phyloP scores from a whole-genome alignment of 352 stramenopile genomes.

The Phytopythium ostracodes region DNA sequence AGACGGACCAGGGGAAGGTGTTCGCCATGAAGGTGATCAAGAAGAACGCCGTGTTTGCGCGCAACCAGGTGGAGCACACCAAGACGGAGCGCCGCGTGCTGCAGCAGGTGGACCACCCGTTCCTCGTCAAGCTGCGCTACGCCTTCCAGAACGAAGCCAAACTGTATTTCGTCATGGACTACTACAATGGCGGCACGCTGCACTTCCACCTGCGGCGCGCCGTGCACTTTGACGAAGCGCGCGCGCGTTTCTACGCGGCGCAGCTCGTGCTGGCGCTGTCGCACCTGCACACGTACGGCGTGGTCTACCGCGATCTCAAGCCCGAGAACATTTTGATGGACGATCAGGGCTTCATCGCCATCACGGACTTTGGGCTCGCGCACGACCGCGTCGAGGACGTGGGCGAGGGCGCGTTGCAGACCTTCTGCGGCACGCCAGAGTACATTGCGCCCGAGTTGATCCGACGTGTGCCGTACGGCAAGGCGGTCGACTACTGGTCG shows the following conservation, averaged over 20 bases:
- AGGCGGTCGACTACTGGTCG: conserved; percentile 87
- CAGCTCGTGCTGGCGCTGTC: conserved; percentile 79
- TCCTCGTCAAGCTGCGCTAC: conserved; percentile 84
- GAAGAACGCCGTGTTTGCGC: conserved; percentile 83
- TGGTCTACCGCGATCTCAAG: conserved; percentile 95
- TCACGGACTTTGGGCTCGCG: conserved; percentile 89
- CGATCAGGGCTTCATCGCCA: conserved; percentile 75
- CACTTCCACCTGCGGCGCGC: conserved; percentile 77
- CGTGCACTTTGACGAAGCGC: conserved; percentile 62
- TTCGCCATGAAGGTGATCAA: conserved; percentile 94
- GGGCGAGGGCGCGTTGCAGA: conserved; percentile 73
- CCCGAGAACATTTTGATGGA: conserved; percentile 93
- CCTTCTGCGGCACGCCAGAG: conserved; percentile 81
- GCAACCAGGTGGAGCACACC: conserved; percentile 90
- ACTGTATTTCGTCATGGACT: conserved; percentile 90
- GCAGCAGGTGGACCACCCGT: conserved; percentile 81
- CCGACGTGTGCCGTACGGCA: conserved; percentile 63
- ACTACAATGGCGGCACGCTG: conserved; percentile 83
- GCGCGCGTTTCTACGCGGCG: conserved; percentile 74
- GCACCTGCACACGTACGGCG: conserved; percentile 82
- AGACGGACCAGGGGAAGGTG: conserved; percentile 32
- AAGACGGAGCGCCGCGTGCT: conserved; percentile 89
- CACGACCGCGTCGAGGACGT: conserved; percentile 60
- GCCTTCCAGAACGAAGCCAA: conserved; percentile 84
- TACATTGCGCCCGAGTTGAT: conserved; percentile 85